These are phyloP conservation scores for Priceomyces melissophilus DNA, from an alignment of 805 yeast genomes.

Conservation along the genomic window DNA sequence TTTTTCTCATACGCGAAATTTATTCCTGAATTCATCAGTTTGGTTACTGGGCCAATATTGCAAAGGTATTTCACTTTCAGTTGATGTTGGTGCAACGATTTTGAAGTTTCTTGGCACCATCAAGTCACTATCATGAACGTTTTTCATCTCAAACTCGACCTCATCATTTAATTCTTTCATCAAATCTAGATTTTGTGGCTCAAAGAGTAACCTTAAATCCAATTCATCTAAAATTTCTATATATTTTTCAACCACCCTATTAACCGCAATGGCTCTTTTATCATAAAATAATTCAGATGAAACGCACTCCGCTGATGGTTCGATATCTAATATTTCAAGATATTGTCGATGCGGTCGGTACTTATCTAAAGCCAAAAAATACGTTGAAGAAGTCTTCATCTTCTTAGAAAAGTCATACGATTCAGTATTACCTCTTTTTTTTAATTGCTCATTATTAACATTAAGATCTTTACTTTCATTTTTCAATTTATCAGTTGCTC, in stretches of 20 bases:
- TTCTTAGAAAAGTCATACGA: neutral
- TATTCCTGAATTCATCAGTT: constrained; percentile 29
- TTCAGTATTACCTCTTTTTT: constrained; percentile 5
- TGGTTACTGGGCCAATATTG: constrained; percentile 36
- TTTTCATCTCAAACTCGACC: constrained; percentile 16
- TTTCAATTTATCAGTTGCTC: neutral
- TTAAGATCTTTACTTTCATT: neutral
- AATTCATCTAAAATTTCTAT: constrained; percentile 7
- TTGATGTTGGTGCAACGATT: constrained; percentile 23
- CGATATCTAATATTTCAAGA: constrained; percentile 49
- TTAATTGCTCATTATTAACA: constrained; percentile 2
- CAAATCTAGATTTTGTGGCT: constrained; percentile 11
- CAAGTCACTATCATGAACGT: constrained; percentile 9
- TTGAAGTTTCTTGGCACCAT: constrained; percentile 20
- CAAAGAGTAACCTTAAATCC: constrained; percentile 13
- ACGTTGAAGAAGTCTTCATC: constrained; percentile 22
- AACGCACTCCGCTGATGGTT: constrained; percentile 10
- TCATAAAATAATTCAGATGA: constrained; percentile 22
- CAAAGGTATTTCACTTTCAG: constrained; percentile 14
- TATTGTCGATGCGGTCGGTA: constrained; percentile 65
- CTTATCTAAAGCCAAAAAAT: constrained; percentile 81
- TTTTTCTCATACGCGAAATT: constrained; percentile 14
- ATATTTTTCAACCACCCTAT: constrained; percentile 30
- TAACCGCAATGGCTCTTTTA: constrained; percentile 29
- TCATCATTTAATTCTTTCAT: constrained; percentile 16